Conservation (phyloP, 805 yeast genomes). For the Dipodascus geniculatus region DNA sequence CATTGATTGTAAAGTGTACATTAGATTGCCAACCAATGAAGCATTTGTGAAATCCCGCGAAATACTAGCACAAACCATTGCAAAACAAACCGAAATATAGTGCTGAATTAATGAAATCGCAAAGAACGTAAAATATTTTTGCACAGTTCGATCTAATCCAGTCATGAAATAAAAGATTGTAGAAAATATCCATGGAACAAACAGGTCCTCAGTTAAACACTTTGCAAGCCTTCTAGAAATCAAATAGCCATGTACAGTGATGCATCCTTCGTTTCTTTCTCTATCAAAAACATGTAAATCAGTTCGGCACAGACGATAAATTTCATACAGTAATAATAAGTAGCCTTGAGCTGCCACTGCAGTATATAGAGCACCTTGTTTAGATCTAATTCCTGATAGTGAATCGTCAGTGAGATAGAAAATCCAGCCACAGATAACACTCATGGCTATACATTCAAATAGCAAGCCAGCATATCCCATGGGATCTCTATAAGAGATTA, state of each 20-base stretch:
- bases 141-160: constrained; percentile 42
- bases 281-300: constrained; percentile 49
- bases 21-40: constrained; percentile 46
- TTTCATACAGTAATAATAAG: constrained; percentile 44
- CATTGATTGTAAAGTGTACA: constrained; percentile 61
- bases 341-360: constrained; percentile 44
- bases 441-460: constrained; percentile 39
- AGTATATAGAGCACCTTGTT: constrained; percentile 40
- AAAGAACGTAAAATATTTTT: constrained; percentile 52
- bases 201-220: constrained; percentile 55
- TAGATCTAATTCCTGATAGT: constrained; percentile 54
- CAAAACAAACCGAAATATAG: constrained; percentile 43
- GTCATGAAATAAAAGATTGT: constrained; percentile 61
- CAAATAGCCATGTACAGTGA: constrained; percentile 55
- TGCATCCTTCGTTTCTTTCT: constrained; percentile 60
- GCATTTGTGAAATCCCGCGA: constrained; percentile 53
- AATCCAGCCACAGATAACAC: constrained; percentile 65
- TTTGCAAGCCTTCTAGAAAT: constrained; percentile 56
- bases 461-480: constrained; percentile 35
- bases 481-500: constrained; percentile 39
- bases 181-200: constrained; percentile 48
- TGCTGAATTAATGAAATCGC: constrained; percentile 45
- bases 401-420: constrained; percentile 42
- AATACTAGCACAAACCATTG: constrained; percentile 40
- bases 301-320: constrained; percentile 41